Percentiles rank a stretch among this genome's conserved stretches.
These are phyloP conservation scores for Claviceps paspali DNA, from an alignment of 2,329 filamentous ascomycete genomes.

Conservation along the genomic window DNA sequence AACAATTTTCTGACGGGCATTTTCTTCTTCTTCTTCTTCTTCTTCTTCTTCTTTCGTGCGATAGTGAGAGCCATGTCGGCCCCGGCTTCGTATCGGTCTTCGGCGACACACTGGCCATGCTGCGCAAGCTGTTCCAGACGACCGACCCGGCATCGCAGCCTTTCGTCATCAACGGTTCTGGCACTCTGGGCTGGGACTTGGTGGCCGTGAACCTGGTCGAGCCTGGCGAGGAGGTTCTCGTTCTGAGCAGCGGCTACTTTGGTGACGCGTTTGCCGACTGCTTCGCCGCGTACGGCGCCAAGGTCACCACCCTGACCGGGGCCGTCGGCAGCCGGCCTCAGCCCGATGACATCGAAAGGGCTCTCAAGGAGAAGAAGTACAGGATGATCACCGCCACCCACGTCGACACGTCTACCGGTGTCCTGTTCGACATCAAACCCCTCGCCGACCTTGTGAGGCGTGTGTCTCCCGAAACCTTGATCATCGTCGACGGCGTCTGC, in stretches of 20 bases:
- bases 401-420: conserved; percentile 93
- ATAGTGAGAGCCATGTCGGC: conserved; percentile 85
- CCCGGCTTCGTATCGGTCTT: conserved; percentile 80
- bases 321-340: conserved; percentile 79
- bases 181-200: conserved; percentile 92
- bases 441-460: conserved; percentile 69
- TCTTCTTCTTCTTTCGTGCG: too few relatives aligned
- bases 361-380: conserved; percentile 79
- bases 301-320: conserved; percentile 78
- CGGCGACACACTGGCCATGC: conserved; percentile 72
- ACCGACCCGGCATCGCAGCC: conserved; percentile 70
- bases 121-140: conserved; percentile 90
- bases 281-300: conserved; percentile 78
- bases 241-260: conserved; percentile 95
- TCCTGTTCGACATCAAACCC: conserved; percentile 77
- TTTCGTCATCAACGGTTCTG: conserved; percentile 85
- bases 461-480: conserved; percentile 78
- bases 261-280: conserved; percentile 89
- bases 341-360: conserved; percentile 74
- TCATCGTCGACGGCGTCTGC: conserved; percentile 93
- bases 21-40: neutral
- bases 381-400: conserved; percentile 92
- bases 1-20: neutral
- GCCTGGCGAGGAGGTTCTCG: conserved; percentile 75
- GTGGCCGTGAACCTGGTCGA: conserved; percentile 89